These are phyloP conservation scores for Hansenula lynferdii DNA, from an alignment of 1,139 yeast genomes.

Conservation along the genomic window DNA sequence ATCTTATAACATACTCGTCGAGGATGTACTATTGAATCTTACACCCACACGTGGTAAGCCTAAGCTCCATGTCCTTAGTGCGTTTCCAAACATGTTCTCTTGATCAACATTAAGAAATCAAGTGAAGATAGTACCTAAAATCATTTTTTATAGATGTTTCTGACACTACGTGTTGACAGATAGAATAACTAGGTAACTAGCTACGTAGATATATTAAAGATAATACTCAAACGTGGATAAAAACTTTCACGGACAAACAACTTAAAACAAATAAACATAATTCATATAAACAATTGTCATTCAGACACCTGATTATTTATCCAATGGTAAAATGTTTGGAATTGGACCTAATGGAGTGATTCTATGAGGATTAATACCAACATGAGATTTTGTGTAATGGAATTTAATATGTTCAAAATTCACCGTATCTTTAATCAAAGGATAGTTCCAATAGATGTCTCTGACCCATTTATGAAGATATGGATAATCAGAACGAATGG, in stretches of 20 bases:
- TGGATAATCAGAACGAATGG: conserved; percentile 81
- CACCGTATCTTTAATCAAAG: conserved; percentile 75
- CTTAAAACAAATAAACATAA: no score
- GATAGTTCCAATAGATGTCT: conserved; percentile 79
- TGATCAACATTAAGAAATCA: no score
- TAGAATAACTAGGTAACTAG: no score
- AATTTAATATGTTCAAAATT: conserved; percentile 84
- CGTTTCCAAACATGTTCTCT: no score
- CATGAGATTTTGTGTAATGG: conserved; percentile 85
- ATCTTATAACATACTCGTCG: background rate
- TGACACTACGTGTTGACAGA: background rate
- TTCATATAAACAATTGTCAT: background rate
- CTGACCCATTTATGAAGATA: conserved; percentile 73
- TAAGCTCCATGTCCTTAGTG: no score
- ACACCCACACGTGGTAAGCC: no score
- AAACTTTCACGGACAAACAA: no score
- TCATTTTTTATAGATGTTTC: no score
- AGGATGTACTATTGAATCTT: background rate
- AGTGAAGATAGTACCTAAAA: no score
- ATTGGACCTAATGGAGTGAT: conserved; percentile 90
- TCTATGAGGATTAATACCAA: conserved; percentile 71
- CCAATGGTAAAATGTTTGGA: conserved; percentile 56
- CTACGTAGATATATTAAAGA: no score
- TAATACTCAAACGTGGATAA: no score
- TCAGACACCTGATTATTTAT: background rate